Evolutionary conservation across 495 filamentous ascomycete genomes (phyloP).

Genomic region (Trichoderma reesei): DNA sequence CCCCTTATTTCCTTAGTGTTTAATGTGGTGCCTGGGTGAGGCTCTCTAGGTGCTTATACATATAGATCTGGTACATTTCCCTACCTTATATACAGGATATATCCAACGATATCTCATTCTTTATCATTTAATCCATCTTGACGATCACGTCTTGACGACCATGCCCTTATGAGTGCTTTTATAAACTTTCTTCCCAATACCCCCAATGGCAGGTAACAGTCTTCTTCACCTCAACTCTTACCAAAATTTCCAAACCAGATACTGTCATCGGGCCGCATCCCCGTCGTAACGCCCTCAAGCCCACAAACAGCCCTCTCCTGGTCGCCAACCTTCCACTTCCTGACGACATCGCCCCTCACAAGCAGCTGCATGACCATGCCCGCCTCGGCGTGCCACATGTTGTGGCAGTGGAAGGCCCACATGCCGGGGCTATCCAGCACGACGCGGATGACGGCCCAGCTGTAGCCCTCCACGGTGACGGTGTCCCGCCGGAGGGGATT

Average conservation of each 20-base stretch:
- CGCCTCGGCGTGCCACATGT: conserved; percentile 49
- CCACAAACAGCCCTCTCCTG: neutral
- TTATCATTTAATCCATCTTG: too few relatives aligned
- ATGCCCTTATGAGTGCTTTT: too few relatives aligned
- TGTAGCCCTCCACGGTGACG: conserved; percentile 28
- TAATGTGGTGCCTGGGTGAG: neutral
- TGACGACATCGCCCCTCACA: neutral
- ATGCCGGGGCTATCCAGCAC: conserved; percentile 39
- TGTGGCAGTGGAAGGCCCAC: conserved; percentile 49
- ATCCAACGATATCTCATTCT: neutral
- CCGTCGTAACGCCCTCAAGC: neutral
- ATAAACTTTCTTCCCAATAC: neutral
- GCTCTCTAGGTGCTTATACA: neutral
- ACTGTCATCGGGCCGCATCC: neutral
- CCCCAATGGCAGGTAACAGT: neutral
- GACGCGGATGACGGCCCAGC: conserved; percentile 35
- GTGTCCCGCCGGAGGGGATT: conserved; percentile 32
- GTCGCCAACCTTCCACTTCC: neutral
- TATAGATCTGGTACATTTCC: neutral
- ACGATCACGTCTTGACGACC: too few relatives aligned
- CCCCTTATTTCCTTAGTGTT: conserved; percentile 4
- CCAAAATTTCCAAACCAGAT: neutral
- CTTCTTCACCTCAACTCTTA: neutral
- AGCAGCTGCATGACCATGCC: conserved; percentile 53
- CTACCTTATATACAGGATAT: neutral